phyloP scores from a whole-genome alignment of 345 rosid genomes.

The Rhodomyrtus tomentosa region DNA sequence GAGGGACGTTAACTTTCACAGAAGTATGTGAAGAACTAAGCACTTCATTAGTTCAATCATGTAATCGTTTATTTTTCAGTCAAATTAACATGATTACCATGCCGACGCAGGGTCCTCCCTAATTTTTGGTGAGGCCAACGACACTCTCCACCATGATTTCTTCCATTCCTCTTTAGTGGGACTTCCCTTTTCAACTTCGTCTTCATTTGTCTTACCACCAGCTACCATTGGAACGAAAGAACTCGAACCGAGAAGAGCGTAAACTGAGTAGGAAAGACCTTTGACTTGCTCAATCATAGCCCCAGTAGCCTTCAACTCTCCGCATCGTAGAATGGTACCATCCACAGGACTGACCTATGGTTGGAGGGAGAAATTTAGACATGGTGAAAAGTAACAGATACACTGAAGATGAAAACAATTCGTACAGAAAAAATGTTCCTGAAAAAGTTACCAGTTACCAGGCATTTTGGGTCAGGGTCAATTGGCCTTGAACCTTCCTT shows the following conservation, averaged over 20 bases:
- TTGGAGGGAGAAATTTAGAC: background rate
- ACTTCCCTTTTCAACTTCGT: conserved; percentile 20
- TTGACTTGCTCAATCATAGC: conserved; percentile 96
- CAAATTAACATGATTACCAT: conserved; percentile 21
- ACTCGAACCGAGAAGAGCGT: conserved; percentile 78
- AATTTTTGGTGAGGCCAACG: conserved; percentile 75
- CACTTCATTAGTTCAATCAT: background rate
- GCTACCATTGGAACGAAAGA: conserved; percentile 55
- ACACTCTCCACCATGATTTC: conserved; percentile 76
- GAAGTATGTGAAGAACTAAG: background rate
- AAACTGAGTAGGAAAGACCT: conserved; percentile 78
- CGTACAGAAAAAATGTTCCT: conserved; percentile 13
- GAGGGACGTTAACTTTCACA: background rate
- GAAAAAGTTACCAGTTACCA: conserved; percentile 82
- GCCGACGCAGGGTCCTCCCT: conserved; percentile 39
- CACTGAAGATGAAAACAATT: background rate
- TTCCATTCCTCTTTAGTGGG: conserved; percentile 25
- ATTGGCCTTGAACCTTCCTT: conserved; percentile 89
- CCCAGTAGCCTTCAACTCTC: conserved; percentile 70
- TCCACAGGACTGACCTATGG: conserved; percentile 91
- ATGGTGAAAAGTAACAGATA: conserved; percentile 3
- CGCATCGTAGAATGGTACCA: conserved; percentile 70
- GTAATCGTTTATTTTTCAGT: background rate
- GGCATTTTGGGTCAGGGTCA: conserved; percentile 68
- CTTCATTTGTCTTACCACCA: conserved; percentile 24